phyloP scores from a whole-genome alignment of 2,329 filamentous ascomycete species.

The Biscogniauxia sp. region DNA sequence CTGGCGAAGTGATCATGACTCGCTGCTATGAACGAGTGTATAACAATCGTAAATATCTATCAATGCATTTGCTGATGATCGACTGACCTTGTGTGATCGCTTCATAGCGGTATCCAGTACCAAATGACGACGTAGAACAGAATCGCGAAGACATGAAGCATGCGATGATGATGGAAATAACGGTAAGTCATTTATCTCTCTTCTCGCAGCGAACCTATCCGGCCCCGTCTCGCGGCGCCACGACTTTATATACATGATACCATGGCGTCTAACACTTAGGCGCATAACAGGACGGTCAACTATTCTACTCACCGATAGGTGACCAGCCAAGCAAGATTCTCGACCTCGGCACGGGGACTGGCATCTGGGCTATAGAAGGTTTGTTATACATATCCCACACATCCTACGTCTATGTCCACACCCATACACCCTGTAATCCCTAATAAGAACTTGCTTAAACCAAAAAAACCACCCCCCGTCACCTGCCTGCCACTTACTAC shows the following conservation, averaged over 20 bases:
- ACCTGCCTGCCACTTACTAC: too few relatives aligned
- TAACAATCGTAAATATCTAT: not conserved
- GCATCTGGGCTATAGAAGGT: constrained; percentile 55
- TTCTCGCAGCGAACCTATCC: too few relatives aligned
- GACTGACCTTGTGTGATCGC: not conserved
- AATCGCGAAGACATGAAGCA: constrained; percentile 40
- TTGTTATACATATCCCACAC: constrained; percentile 22
- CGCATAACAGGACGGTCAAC: constrained; percentile 7
- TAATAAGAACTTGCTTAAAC: constrained; percentile 28
- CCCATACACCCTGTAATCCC: constrained; percentile 63
- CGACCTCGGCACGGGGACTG: constrained; percentile 39
- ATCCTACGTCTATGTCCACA: constrained; percentile 44
- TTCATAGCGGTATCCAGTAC: constrained; percentile 29
- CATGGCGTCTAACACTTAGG: not conserved
- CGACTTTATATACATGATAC: too few relatives aligned
- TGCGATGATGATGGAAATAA: constrained; percentile 37
- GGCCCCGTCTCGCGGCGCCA: too few relatives aligned
- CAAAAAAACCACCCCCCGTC: not conserved
- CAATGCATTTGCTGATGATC: not conserved
- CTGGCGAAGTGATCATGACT: constrained; percentile 1
- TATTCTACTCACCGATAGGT: constrained; percentile 19
- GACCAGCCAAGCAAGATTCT: constrained; percentile 20
- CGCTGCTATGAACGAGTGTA: not conserved
- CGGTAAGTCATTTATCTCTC: constrained; percentile 6
- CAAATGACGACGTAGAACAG: constrained; percentile 40